These are phyloP conservation scores for Termitomyces sp. DNA, from an alignment of 768 basidiomycete genomes.

Conservation along the genomic window DNA sequence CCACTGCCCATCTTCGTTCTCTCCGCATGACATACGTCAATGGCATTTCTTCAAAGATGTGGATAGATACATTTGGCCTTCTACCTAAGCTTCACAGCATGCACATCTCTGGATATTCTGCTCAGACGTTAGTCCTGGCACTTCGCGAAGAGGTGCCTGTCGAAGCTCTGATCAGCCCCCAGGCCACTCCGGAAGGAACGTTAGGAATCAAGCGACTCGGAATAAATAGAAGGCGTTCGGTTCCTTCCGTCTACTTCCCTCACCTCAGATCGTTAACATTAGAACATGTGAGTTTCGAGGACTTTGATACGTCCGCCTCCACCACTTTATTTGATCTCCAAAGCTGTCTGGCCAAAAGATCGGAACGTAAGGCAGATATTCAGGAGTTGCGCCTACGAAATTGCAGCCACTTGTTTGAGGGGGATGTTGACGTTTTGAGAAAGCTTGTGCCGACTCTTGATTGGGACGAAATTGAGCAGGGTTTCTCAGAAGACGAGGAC, in stretches of 20 bases:
- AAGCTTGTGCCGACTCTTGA: conserved; percentile 27
- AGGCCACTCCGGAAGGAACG: conserved; percentile 8
- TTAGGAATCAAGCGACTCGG: conserved; percentile 10
- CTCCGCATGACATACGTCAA: conserved; percentile 21
- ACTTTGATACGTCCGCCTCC: background rate
- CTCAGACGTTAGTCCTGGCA: conserved; percentile 20
- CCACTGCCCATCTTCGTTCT: conserved; percentile 20
- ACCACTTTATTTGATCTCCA: conserved; percentile 7
- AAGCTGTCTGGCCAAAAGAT: conserved; percentile 28
- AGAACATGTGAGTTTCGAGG: conserved; percentile 21
- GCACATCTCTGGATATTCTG: conserved; percentile 19
- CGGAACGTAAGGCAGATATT: conserved; percentile 25
- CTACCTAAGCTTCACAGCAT: conserved; percentile 23
- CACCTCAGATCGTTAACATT: conserved; percentile 21
- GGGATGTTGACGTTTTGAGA: conserved; percentile 21
- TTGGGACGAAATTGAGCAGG: conserved; percentile 30
- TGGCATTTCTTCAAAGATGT: conserved; percentile 15
- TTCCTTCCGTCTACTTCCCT: conserved; percentile 23
- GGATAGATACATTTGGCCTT: conserved; percentile 23
- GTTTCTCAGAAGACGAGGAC: conserved; percentile 13
- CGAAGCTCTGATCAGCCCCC: conserved; percentile 7
- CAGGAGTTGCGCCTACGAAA: conserved; percentile 23
- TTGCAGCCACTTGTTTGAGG: conserved; percentile 20
- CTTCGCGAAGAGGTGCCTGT: conserved; percentile 17
- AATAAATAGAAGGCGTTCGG: conserved; percentile 9